phyloP scores from a whole-genome alignment of 768 basidiomycete genomes.

The Daedalea quercina region DNA sequence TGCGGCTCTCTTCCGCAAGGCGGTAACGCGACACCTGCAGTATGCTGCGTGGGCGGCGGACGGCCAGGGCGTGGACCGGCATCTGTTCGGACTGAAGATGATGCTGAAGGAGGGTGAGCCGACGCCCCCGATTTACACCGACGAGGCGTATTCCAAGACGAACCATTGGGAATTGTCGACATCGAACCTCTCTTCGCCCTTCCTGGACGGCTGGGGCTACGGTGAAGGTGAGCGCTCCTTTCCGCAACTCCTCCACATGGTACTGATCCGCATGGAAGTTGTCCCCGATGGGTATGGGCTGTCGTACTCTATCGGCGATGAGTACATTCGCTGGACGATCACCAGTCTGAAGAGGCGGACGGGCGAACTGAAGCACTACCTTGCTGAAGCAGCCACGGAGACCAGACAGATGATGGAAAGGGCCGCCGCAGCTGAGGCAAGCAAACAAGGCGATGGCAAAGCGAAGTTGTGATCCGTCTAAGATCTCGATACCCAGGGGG shows the following conservation, averaged over 20 bases:
- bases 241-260: not conserved
- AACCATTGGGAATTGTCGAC: constrained; percentile 94
- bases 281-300: constrained; percentile 90
- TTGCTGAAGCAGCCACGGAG: constrained; percentile 79
- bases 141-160: constrained; percentile 60
- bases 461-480: constrained; percentile 24
- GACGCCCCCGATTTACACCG: constrained; percentile 68
- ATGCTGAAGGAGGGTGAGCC: constrained; percentile 66
- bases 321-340: constrained; percentile 86
- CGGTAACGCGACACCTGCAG: constrained; percentile 76
- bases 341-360: constrained; percentile 60
- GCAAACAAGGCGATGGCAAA: constrained; percentile 21
- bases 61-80: constrained; percentile 91
- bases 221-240: constrained; percentile 64
- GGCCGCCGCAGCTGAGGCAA: constrained; percentile 38
- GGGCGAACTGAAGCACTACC: constrained; percentile 55
- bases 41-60: constrained; percentile 91
- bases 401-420: constrained; percentile 69
- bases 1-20: constrained; percentile 62
- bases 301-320: constrained; percentile 82
- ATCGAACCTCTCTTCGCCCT: constrained; percentile 74
- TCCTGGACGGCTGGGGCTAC: constrained; percentile 94
- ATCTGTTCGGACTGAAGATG: constrained; percentile 90
- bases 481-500: too few relatives aligned
- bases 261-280: constrained; percentile 37